These are phyloP conservation scores for Trifolium repens DNA, from an alignment of 306 rosid species.

Conservation along the genomic window DNA sequence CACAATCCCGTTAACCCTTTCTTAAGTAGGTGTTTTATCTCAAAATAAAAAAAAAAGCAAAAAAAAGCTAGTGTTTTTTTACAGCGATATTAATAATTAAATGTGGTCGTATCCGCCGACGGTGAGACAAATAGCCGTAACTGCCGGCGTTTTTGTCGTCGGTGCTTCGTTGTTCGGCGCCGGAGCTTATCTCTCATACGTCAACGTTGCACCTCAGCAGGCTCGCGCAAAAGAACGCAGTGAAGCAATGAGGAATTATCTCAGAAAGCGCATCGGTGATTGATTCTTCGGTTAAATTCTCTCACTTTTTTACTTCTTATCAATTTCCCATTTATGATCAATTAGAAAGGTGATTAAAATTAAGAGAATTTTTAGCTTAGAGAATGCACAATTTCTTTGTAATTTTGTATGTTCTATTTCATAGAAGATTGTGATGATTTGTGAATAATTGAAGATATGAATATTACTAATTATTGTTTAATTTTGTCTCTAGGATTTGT, in stretches of 20 bases:
- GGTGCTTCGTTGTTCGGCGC: slow-evolving; percentile 35
- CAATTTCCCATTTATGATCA: too few relatives aligned
- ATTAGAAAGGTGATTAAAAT: not conserved
- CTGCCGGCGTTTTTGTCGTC: slow-evolving; percentile 4
- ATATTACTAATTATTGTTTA: slow-evolving; percentile 5
- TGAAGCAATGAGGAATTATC: slow-evolving; percentile 25
- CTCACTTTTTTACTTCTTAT: not conserved
- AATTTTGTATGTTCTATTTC: not conserved
- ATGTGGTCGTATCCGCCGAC: slow-evolving; percentile 48
- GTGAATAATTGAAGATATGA: slow-evolving; percentile 55
- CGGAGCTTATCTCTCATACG: slow-evolving; percentile 38
- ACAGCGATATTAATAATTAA: not conserved
- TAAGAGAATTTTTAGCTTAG: not conserved
- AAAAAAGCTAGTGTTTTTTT: not conserved
- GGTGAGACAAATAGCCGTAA: slow-evolving; percentile 25
- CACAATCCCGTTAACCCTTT: too few relatives aligned
- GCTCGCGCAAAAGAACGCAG: slow-evolving; percentile 42
- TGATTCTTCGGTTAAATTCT: not conserved
- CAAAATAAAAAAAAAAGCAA: too few relatives aligned
- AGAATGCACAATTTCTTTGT: not conserved
- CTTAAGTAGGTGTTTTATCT: too few relatives aligned
- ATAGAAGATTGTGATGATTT: slow-evolving; percentile 21
- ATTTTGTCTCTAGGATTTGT: slow-evolving; percentile 18
- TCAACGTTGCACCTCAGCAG: slow-evolving; percentile 45
- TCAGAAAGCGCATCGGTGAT: slow-evolving; percentile 43